These are phyloP conservation scores for Maudiozyma saulgeensis DNA, from an alignment of 805 yeast species.

Conservation along the genomic window DNA sequence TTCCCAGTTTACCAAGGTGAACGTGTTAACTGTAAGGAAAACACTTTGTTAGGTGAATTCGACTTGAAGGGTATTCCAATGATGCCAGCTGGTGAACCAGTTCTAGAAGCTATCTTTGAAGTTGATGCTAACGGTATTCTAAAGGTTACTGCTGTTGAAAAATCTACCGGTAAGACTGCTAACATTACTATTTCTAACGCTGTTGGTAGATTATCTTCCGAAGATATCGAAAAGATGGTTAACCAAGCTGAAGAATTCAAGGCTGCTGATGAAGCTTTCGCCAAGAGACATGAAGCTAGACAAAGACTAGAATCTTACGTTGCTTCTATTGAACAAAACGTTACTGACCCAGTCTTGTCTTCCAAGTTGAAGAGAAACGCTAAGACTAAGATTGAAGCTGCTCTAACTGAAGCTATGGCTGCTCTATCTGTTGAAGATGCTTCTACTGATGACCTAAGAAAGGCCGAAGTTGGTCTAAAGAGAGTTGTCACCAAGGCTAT, in stretches of 20 bases:
- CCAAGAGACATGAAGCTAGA: slow-evolving; percentile 85
- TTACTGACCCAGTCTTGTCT: slow-evolving; percentile 96
- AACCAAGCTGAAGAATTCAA: slow-evolving; percentile 98
- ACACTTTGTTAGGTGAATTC: slow-evolving; percentile 96
- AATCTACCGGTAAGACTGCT: slow-evolving; percentile 96
- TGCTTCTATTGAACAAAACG: slow-evolving; percentile 86
- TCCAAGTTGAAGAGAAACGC: slow-evolving; percentile 96
- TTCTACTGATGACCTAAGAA: slow-evolving; percentile 94
- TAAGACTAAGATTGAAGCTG: slow-evolving; percentile 94
- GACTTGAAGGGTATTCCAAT: slow-evolving; percentile 98
- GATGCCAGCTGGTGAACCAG: slow-evolving; percentile 98
- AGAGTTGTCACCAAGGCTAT: slow-evolving; percentile 99
- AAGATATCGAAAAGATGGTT: slow-evolving; percentile 72
- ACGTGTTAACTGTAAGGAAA: slow-evolving; percentile 97
- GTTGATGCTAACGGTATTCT: slow-evolving; percentile 99
- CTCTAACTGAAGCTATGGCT: slow-evolving; percentile 96
- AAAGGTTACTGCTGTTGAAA: slow-evolving; percentile 97
- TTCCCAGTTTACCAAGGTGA: slow-evolving; percentile 99
- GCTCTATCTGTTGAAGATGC: slow-evolving; percentile 96
- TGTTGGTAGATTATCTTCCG: slow-evolving; percentile 94
- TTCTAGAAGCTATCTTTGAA: slow-evolving; percentile 96
- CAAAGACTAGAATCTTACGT: slow-evolving; percentile 98
- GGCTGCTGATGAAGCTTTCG: slow-evolving; percentile 97
- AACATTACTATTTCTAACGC: slow-evolving; percentile 98
- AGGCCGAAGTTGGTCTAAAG: slow-evolving; percentile 98